Conservation (phyloP, 2,329 filamentous ascomycete genomes). For the Xylaria sp. region DNA sequence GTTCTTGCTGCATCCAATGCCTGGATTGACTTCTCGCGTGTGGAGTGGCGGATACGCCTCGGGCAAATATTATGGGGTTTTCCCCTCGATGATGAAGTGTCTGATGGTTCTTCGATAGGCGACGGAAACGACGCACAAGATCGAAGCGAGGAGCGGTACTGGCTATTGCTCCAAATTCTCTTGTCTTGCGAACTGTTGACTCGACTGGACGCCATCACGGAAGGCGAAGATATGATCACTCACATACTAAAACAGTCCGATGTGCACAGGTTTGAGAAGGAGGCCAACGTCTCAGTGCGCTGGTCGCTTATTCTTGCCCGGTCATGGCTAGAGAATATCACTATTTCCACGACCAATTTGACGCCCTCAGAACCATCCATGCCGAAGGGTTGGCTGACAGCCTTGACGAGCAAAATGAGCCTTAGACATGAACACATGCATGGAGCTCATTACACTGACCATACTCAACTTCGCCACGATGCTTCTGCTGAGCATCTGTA, state of each 20-base stretch:
- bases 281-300: slow-evolving; percentile 70
- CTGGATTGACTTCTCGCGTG: slow-evolving; percentile 79
- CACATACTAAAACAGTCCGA: slow-evolving; percentile 65
- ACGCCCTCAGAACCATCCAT: slow-evolving; percentile 50
- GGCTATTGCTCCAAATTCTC: slow-evolving; percentile 73
- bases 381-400: slow-evolving; percentile 65
- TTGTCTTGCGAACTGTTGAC: slow-evolving; percentile 73
- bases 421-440: slow-evolving; percentile 54
- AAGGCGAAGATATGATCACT: slow-evolving; percentile 66
- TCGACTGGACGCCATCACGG: slow-evolving; percentile 71
- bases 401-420: slow-evolving; percentile 65
- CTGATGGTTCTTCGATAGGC: slow-evolving; percentile 63
- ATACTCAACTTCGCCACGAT: slow-evolving; percentile 52
- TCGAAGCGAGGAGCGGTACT: slow-evolving; percentile 71
- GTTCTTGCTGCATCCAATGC: slow-evolving; percentile 73
- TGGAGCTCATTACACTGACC: slow-evolving; percentile 52
- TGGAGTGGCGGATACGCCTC: slow-evolving; percentile 79
- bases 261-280: slow-evolving; percentile 70
- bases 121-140: slow-evolving; percentile 62
- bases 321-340: slow-evolving; percentile 75
- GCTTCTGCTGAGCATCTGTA: slow-evolving; percentile 54
- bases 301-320: slow-evolving; percentile 74
- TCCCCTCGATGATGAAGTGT: slow-evolving; percentile 62
- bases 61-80: slow-evolving; percentile 77
- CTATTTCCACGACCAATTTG: slow-evolving; percentile 60